Conservation (phyloP, 2,329 filamentous ascomycete species). For the Aspergillus texensis region DNA sequence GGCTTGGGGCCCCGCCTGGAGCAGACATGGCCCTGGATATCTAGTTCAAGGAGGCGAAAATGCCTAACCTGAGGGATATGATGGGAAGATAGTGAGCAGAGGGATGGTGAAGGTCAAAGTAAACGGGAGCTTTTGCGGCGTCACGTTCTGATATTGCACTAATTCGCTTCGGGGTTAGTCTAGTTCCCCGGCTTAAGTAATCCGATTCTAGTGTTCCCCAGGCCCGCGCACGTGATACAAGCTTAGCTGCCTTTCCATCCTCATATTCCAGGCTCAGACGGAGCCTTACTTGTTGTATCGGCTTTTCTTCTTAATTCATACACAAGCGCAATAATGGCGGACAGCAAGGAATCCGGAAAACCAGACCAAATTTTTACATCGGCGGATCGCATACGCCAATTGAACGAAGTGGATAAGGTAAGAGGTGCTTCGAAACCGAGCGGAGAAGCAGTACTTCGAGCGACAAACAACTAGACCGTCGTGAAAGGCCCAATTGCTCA, state of each 20-base stretch:
- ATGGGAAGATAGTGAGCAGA: slow-evolving; percentile 2
- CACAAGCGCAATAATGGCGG: slow-evolving; percentile 24
- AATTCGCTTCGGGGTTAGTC: too few species aligned
- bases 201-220: slow-evolving; percentile 1
- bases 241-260: slow-evolving; percentile 3
- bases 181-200: slow-evolving; percentile 6
- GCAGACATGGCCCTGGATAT: slow-evolving; percentile 42
- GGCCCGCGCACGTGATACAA: slow-evolving; percentile 15
- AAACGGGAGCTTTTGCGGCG: slow-evolving; percentile 16
- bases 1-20: slow-evolving; percentile 50
- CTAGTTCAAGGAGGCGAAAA: background rate
- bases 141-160: slow-evolving; percentile 29
- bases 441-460: background rate
- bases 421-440: slow-evolving; percentile 3
- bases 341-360: slow-evolving; percentile 24
- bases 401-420: slow-evolving; percentile 76
- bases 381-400: slow-evolving; percentile 76
- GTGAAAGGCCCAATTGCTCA: slow-evolving; percentile 1
- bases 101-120: slow-evolving; percentile 11
- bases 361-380: slow-evolving; percentile 60
- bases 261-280: background rate
- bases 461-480: background rate
- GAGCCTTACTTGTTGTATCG: background rate
- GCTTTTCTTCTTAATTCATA: background rate
- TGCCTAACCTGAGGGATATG: background rate